These are phyloP conservation scores for Forsythia viridissima DNA, from an alignment of 257 asterid species.

Conservation along the genomic window DNA sequence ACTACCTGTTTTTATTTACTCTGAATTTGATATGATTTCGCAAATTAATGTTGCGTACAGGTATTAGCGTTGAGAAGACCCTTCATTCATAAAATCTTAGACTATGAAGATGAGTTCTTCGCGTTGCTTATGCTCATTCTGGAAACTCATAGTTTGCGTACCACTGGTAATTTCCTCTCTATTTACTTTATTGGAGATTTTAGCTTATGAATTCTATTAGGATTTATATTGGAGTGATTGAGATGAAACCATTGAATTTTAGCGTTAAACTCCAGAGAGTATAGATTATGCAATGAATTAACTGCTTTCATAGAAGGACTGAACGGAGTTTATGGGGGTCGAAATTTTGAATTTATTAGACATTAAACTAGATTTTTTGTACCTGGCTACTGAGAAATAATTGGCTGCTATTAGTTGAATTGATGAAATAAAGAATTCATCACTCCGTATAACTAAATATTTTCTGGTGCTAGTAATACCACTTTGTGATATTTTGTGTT, in stretches of 20 bases:
- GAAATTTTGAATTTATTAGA: not conserved
- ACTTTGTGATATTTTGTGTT: slow-evolving; percentile 26
- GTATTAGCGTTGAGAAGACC: slow-evolving; percentile 92
- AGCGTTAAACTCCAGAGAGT: not conserved
- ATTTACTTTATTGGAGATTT: not conserved
- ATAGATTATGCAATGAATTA: slow-evolving; percentile 8
- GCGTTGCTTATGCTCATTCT: slow-evolving; percentile 91
- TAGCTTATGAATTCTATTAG: not conserved
- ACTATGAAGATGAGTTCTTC: slow-evolving; percentile 89
- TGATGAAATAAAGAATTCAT: slow-evolving; percentile 7
- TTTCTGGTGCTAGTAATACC: slow-evolving; percentile 15
- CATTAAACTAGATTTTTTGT: not conserved
- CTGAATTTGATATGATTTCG: not conserved
- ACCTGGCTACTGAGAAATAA: not conserved
- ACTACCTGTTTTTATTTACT: not conserved
- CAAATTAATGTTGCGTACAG: slow-evolving; percentile 38
- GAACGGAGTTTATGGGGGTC: not conserved
- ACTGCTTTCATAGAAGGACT: slow-evolving; percentile 3
- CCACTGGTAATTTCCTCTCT: slow-evolving; percentile 53
- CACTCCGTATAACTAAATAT: not conserved
- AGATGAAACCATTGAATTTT: slow-evolving; percentile 7
- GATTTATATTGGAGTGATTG: slow-evolving; percentile 7
- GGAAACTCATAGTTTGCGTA: slow-evolving; percentile 93
- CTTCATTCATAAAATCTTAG: slow-evolving; percentile 82
- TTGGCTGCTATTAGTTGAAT: not conserved